Evolutionary conservation across 2,329 filamentous ascomycete genomes (phyloP), one percentile per base, ranked within the genome.

Genomic region (Fusarium musae): DNA sequence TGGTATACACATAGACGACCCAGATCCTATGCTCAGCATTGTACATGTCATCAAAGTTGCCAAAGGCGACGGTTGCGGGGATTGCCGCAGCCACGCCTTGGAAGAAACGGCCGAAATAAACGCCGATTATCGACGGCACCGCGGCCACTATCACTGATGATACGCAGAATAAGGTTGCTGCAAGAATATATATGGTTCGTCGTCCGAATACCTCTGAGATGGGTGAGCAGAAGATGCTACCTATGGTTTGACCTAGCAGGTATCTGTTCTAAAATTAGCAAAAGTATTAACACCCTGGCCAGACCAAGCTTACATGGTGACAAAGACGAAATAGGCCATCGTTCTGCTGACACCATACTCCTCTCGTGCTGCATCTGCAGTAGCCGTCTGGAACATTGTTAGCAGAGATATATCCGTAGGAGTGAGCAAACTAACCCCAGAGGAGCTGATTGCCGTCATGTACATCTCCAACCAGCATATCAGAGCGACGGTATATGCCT

Each of bases 211-310:
- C 47, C 6, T 50, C 47, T 3, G 47, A 50, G 47, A 34, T 50
- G 8, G 47, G 47, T 10, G 47, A 50, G 47, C 30, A 50, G 16
- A 34, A 50, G 11, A 50, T 34, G 6, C 47, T 50, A 8, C 47
- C 47, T 19, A 50, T 34, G 2, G 47, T 50, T 13, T 50, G 47
- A 7, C 47, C 47, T 0, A 50, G 4, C 30, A 50, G 19, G 11
- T 50, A 50, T 19, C 47, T 50, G n/a, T 23, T 13, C 7, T 0
- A 1, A 11, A 10, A 7, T 50, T 5, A 50, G 30, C 16, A 49
- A 23, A 2, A 7, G 0, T 0, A 19, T 23, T 13, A 3, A 7
- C 1, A 4, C 3, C 0, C 3, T 2, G 1, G 6, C 6, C 0
- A 23, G 21, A 13, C 16, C 2, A 50, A 2, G 11, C 21, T 34